Percentiles rank a stretch among this genome's conserved stretches.
These are phyloP conservation scores for Debaryomyces robertsiae DNA, from an alignment of 1,139 yeast genomes.

Conservation along the genomic window DNA sequence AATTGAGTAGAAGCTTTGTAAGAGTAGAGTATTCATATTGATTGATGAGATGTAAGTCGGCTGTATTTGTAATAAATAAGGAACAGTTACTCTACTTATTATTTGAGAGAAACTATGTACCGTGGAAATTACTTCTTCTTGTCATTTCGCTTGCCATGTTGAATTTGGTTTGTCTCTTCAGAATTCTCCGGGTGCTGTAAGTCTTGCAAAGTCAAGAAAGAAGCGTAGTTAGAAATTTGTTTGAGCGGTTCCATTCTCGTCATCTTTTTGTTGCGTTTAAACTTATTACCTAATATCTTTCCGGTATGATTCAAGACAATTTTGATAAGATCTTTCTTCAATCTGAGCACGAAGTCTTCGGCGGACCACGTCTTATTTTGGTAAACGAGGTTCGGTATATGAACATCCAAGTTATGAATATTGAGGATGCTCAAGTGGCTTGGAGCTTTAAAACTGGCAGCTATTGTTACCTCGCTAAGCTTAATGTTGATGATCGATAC, in stretches of 20 bases:
- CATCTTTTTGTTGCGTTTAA: conserved; percentile 44
- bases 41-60: too few species aligned
- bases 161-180: conserved; percentile 20
- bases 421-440: conserved; percentile 68
- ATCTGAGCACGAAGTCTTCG: conserved; percentile 64
- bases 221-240: conserved; percentile 45
- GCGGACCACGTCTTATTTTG: conserved; percentile 76
- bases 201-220: conserved; percentile 43
- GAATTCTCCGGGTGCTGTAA: conserved; percentile 36
- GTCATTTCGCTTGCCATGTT: background rate
- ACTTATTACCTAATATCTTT: conserved; percentile 75
- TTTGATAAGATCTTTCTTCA: conserved; percentile 70
- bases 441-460: conserved; percentile 77
- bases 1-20: too few species aligned
- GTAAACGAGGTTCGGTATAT: conserved; percentile 67
- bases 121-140: too few species aligned
- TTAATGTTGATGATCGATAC: conserved; percentile 63
- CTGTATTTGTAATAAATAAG: too few species aligned
- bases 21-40: too few species aligned
- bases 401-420: conserved; percentile 66
- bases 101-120: too few species aligned
- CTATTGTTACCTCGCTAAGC: conserved; percentile 54
- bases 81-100: too few species aligned
- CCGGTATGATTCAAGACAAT: conserved; percentile 77
- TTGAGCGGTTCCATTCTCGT: conserved; percentile 41